These are phyloP conservation scores for Mucor circinelloides DNA, from an alignment of 371 early-diverging fungal genomes.

Conservation along the genomic window DNA sequence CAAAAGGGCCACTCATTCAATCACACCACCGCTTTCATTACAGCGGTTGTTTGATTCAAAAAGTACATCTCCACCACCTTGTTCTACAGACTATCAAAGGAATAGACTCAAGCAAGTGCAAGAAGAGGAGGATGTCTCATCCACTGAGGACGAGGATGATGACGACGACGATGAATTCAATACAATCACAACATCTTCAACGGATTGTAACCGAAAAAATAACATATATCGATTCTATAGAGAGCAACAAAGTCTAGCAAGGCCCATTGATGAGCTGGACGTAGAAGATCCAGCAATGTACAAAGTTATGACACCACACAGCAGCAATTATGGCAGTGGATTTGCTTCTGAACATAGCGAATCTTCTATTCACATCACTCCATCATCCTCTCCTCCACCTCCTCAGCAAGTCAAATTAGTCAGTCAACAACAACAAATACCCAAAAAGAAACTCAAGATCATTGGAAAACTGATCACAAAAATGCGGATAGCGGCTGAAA, in stretches of 20 bases:
- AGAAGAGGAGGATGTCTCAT: not conserved
- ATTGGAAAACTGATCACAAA: conserved; percentile 8
- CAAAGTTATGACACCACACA: not conserved
- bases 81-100: not conserved
- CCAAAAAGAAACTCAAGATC: not conserved
- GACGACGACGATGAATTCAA: not conserved
- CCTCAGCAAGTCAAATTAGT: not conserved
- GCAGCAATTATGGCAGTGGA: not conserved
- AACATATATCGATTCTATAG: conserved; percentile 13
- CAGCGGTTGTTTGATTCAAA: not conserved
- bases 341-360: not conserved
- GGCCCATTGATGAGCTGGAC: conserved; percentile 1
- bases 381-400: not conserved
- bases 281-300: not conserved
- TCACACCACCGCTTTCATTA: not conserved
- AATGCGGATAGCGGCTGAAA: conserved; percentile 24
- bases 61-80: not conserved
- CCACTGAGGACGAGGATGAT: not conserved
- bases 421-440: not conserved
- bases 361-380: not conserved
- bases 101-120: not conserved
- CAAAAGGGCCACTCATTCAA: not conserved
- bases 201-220: conserved; percentile 8
- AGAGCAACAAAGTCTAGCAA: conserved; percentile 4
- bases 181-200: conserved; percentile 16